A percentile compares a stretch with the other conserved stretches of the same genome.
phyloP scores from a whole-genome alignment of 2,329 filamentous ascomycete species.

The Lachnellula occidentalis region DNA sequence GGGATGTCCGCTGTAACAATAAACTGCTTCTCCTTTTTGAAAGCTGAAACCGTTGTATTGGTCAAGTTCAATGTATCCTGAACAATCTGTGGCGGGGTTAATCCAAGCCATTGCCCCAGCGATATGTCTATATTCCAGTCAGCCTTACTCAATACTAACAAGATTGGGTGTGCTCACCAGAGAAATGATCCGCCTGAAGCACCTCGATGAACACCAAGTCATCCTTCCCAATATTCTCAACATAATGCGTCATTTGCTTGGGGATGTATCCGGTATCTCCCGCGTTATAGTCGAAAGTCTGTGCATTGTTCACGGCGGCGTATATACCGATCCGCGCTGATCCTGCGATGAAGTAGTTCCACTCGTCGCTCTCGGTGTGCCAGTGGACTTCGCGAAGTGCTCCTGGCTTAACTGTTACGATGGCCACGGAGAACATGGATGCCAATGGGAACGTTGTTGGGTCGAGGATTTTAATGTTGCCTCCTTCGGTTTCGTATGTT shows the following conservation, averaged over 20 bases:
- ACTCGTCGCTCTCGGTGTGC: slow-evolving; percentile 75
- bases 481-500: slow-evolving; percentile 65
- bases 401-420: slow-evolving; percentile 61
- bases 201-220: slow-evolving; percentile 72
- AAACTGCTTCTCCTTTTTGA: slow-evolving; percentile 42
- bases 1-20: slow-evolving; percentile 45
- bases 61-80: slow-evolving; percentile 47
- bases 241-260: slow-evolving; percentile 72
- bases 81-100: slow-evolving; percentile 52
- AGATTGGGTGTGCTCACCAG: slow-evolving; percentile 13
- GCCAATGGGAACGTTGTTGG: slow-evolving; percentile 72
- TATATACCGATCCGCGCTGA: slow-evolving; percentile 71
- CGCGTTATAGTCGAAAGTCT: slow-evolving; percentile 70
- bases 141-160: slow-evolving; percentile 8
- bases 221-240: slow-evolving; percentile 76
- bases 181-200: slow-evolving; percentile 64
- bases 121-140: slow-evolving; percentile 31
- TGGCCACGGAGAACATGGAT: slow-evolving; percentile 65
- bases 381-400: slow-evolving; percentile 58
- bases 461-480: slow-evolving; percentile 68
- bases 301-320: slow-evolving; percentile 59
- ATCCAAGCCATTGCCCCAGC: slow-evolving; percentile 42
- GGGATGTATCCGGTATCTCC: slow-evolving; percentile 77
- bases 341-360: slow-evolving; percentile 72
- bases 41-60: slow-evolving; percentile 33